A percentile compares a stretch with the other conserved stretches of the same genome.
Evolutionary conservation across 2,329 filamentous ascomycete genomes (phyloP).

Genomic region (Ascochyta fabae): DNA sequence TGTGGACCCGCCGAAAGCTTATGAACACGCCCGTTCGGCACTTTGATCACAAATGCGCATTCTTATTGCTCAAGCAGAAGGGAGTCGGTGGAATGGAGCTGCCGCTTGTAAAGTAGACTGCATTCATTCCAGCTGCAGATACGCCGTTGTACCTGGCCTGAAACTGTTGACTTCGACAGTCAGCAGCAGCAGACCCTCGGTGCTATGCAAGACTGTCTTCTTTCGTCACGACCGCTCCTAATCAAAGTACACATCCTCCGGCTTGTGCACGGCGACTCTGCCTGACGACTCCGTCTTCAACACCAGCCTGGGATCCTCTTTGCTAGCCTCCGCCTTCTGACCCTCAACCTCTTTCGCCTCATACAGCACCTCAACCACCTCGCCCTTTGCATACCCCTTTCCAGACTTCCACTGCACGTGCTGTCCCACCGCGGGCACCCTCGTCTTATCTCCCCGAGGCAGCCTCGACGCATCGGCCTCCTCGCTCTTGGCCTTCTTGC

Average conservation of each 20-base stretch:
- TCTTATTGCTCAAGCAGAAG: too few relatives aligned
- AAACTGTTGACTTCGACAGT: constrained; percentile 1
- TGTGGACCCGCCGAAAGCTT: constrained; percentile 8
- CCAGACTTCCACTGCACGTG: constrained; percentile 51
- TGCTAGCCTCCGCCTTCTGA: constrained; percentile 51
- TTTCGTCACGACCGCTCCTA: background rate
- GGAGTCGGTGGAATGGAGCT: background rate
- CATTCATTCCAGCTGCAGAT: background rate
- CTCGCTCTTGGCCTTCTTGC: constrained; percentile 48
- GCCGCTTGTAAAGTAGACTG: background rate
- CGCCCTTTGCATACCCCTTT: constrained; percentile 50
- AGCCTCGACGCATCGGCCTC: constrained; percentile 28
- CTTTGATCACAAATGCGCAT: background rate
- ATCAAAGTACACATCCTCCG: constrained; percentile 53
- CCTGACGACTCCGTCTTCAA: constrained; percentile 49
- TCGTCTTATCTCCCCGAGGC: constrained; percentile 41
- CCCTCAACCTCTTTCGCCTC: constrained; percentile 51
- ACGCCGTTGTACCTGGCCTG: constrained; percentile 11
- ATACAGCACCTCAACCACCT: constrained; percentile 52
- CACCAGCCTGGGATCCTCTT: constrained; percentile 53
- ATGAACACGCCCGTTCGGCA: constrained; percentile 1
- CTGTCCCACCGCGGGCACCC: constrained; percentile 53
- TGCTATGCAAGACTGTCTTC: constrained; percentile 1
- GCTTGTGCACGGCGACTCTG: constrained; percentile 54
- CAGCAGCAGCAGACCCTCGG: background rate